Evolutionary conservation across 1,284 basidiomycete species (phyloP).

Genomic region (Pseudozyma thailandica): DNA sequence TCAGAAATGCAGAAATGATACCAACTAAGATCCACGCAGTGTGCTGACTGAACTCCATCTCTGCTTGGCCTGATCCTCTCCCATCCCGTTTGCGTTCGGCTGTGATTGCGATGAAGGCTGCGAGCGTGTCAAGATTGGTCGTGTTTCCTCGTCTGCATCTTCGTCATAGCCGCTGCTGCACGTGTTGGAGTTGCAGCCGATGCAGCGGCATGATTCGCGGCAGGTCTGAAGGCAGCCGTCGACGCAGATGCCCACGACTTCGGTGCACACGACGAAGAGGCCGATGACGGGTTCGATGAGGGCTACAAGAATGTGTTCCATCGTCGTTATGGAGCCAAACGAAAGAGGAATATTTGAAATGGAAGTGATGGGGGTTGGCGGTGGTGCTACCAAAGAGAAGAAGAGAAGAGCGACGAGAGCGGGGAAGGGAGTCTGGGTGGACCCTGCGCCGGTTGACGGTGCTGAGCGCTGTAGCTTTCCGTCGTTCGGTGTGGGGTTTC

Average conservation of each 20-base stretch:
- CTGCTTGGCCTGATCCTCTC: not conserved
- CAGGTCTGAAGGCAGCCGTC: conserved; percentile 44
- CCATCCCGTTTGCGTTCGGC: conserved; percentile 3
- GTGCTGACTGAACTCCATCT: conserved; percentile 31
- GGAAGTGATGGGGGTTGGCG: too few species aligned
- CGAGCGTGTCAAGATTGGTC: conserved; percentile 17
- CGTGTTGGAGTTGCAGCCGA: conserved; percentile 13
- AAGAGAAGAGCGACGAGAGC: not conserved
- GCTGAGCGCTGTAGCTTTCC: not conserved
- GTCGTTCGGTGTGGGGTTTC: not conserved
- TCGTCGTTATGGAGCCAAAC: too few species aligned
- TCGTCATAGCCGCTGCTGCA: conserved; percentile 15
- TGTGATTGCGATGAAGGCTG: conserved; percentile 17
- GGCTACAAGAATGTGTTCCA: conserved; percentile 32
- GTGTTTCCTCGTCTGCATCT: conserved; percentile 13
- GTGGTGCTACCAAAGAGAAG: too few species aligned
- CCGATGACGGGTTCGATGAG: conserved; percentile 31
- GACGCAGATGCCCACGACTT: conserved; percentile 33
- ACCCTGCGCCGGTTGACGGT: conserved; percentile 9
- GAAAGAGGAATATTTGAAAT: too few species aligned
- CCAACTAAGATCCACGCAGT: conserved; percentile 11
- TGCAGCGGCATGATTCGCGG: conserved; percentile 37
- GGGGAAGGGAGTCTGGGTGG: conserved; percentile 5
- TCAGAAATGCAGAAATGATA: not conserved
- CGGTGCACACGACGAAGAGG: conserved; percentile 28